Evolutionary conservation across 306 rosid genomes (phyloP).

Genomic region (Vachellia pachyceras): DNA sequence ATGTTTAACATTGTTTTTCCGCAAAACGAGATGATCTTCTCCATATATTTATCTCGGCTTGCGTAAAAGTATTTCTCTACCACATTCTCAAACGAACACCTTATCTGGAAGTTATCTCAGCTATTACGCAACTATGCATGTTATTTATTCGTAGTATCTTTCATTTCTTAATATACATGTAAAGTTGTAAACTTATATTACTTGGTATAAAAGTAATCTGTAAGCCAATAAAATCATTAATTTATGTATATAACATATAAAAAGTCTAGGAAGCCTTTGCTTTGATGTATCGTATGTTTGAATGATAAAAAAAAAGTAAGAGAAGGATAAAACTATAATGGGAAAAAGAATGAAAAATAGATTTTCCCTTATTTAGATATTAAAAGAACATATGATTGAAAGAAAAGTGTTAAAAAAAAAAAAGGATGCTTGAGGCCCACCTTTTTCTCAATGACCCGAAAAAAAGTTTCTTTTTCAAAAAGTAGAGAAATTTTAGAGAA

Average conservation of each 20-base stretch:
- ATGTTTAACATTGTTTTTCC: too few species aligned
- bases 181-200: not conserved
- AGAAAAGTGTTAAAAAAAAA: not conserved
- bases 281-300: not conserved
- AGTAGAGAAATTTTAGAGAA: not conserved
- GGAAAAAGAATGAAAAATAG: not conserved
- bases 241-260: not conserved
- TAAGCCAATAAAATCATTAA: not conserved
- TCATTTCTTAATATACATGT: not conserved
- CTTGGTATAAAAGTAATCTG: not conserved
- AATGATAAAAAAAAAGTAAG: not conserved
- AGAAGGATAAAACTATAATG: not conserved
- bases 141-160: not conserved
- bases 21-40: too few species aligned
- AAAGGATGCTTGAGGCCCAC: not conserved
- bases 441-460: not conserved
- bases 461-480: not conserved
- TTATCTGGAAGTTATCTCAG: not conserved
- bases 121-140: not conserved
- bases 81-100: too few species aligned
- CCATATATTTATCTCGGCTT: too few species aligned
- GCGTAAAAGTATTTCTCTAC: too few species aligned
- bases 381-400: not conserved
- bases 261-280: not conserved
- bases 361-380: not conserved